These are phyloP conservation scores for Cladophialophora immunda DNA, from an alignment of 2,329 filamentous ascomycete species.

Conservation along the genomic window DNA sequence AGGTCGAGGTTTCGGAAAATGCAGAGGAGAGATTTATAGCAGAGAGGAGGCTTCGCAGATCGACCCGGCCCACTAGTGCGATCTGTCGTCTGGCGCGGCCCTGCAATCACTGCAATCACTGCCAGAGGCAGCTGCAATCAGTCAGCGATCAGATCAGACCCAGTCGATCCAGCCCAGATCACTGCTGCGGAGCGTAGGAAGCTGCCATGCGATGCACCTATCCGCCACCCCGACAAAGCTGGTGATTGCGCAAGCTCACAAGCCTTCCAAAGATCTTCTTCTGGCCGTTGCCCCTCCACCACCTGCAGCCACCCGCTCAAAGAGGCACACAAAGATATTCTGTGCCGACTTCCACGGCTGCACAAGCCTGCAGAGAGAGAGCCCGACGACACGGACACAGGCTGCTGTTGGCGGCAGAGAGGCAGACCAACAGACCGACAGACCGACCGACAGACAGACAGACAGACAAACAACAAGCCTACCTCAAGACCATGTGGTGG, in stretches of 20 bases:
- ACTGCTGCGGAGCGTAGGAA: slow-evolving; percentile 18
- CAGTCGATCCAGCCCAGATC: slow-evolving; percentile 14
- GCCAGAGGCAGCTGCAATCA: slow-evolving; percentile 4
- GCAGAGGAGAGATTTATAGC: slow-evolving; percentile 34
- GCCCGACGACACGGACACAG: not conserved
- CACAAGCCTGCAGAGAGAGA: slow-evolving; percentile 9
- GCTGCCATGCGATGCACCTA: slow-evolving; percentile 16
- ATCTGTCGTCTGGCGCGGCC: not conserved
- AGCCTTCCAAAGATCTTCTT: not conserved
- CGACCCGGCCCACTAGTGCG: slow-evolving; percentile 14
- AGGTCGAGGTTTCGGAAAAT: slow-evolving; percentile 24
- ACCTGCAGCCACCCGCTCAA: slow-evolving; percentile 20
- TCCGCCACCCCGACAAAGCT: slow-evolving; percentile 8
- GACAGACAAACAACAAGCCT: slow-evolving; percentile 4
- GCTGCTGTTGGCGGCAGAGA: not conserved
- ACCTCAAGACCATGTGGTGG: slow-evolving; percentile 7
- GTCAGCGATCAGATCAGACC: slow-evolving; percentile 24
- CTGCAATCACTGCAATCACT: not conserved
- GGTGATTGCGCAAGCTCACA: slow-evolving; percentile 4
- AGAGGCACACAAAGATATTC: slow-evolving; percentile 11
- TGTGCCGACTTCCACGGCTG: slow-evolving; percentile 5
- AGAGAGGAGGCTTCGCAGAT: slow-evolving; percentile 10
- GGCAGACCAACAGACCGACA: not conserved
- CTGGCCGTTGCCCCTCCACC: slow-evolving; percentile 17
- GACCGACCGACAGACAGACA: not conserved